Conservation (phyloP, 768 basidiomycete genomes). For the Mycena polygramma region DNA sequence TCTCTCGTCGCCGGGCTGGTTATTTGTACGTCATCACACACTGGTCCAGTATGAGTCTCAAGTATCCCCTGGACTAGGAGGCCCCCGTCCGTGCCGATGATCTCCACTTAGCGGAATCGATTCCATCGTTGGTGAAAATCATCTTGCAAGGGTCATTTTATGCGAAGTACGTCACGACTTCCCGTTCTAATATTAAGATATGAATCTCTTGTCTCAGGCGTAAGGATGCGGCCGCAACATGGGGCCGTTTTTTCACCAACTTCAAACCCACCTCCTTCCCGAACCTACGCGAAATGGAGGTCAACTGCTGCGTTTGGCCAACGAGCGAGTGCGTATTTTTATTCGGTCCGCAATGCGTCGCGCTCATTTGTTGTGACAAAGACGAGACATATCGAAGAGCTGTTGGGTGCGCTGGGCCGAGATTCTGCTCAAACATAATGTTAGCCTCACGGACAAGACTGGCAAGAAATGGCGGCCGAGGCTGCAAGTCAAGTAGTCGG, state of each 20-base stretch:
- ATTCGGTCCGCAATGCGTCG: no score
- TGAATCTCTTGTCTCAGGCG: neutral
- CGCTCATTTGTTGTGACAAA: no score
- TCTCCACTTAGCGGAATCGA: neutral
- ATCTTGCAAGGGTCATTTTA: neutral
- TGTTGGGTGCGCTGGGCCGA: no score
- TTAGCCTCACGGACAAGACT: no score
- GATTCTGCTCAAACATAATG: no score
- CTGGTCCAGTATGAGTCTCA: no score
- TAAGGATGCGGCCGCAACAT: neutral
- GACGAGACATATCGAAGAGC: no score
- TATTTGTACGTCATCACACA: no score
- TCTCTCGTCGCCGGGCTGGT: no score
- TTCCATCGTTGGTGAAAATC: neutral
- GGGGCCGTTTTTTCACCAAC: neutral
- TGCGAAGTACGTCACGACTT: neutral
- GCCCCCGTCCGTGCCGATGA: neutral
- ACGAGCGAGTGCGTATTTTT: constrained; percentile 9
- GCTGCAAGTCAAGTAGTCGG: no score
- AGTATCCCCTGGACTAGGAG: neutral
- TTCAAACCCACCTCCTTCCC: neutral
- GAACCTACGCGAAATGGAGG: neutral
- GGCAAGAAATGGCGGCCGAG: no score
- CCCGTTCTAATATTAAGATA: no score
- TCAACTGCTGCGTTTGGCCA: neutral